These are phyloP conservation scores for Phaeotremella fagi DNA, from an alignment of 768 basidiomycete genomes.

Conservation along the genomic window DNA sequence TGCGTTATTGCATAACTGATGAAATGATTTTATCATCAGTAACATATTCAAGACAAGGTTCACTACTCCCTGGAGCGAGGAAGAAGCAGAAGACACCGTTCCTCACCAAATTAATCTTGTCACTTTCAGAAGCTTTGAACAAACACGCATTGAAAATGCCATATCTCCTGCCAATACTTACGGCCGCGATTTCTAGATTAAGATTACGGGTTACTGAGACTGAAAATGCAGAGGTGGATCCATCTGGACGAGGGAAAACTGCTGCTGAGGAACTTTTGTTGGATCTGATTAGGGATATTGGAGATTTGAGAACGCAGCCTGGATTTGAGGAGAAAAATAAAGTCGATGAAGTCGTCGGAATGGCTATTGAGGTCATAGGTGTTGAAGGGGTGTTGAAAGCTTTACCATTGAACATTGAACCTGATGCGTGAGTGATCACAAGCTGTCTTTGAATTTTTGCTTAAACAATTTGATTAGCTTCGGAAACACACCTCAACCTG, in stretches of 20 bases:
- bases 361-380: conserved; percentile 78
- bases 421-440: conserved; percentile 60
- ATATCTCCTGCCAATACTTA: conserved; percentile 68
- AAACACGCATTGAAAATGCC: conserved; percentile 70
- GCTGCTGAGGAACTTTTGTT: conserved; percentile 68
- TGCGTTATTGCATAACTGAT: conserved; percentile 68
- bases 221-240: conserved; percentile 47
- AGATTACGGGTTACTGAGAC: conserved; percentile 51
- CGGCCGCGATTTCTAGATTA: conserved; percentile 64
- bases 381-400: conserved; percentile 68
- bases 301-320: conserved; percentile 68
- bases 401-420: conserved; percentile 82
- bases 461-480: conserved; percentile 12
- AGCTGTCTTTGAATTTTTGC: background rate
- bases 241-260: conserved; percentile 49
- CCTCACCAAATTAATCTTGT: conserved; percentile 61
- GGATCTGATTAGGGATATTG: conserved; percentile 65
- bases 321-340: conserved; percentile 86
- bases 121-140: conserved; percentile 64
- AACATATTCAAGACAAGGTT: conserved; percentile 44
- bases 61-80: conserved; percentile 54
- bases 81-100: conserved; percentile 54
- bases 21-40: conserved; percentile 54
- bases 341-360: conserved; percentile 70
- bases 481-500: conserved; percentile 60